Evolutionary conservation across 306 rosid species (phyloP), one percentile per base, ranked within the genome.

Genomic region (Vigna unguiculata): DNA sequence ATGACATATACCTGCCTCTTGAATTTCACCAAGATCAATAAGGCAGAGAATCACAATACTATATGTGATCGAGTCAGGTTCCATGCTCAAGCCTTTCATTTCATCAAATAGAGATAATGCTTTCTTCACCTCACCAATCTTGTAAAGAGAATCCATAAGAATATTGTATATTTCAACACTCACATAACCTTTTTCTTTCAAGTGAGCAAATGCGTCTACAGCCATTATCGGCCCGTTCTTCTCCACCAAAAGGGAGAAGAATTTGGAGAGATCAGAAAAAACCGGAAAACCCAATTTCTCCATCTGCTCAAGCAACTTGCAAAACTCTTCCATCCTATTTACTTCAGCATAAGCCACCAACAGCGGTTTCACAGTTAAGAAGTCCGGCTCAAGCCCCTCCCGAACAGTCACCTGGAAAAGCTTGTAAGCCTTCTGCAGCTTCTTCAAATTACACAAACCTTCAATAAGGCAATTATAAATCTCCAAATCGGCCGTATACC

Each of bases 401-500:
- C 74, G 82, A 62, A 92, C 34, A 5, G 80, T 84, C 28, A 85
- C 78, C 67, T 51, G 85, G 72, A 94, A 92, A 82, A 94, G 88
- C 83, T 83, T 94, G 67, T 78, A 64, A 28, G 98, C 97, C 84
- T 76, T 90, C 54, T 94, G 89, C 15, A 86, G 86, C 82, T 77
- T 82, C 43, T 89, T 86, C 80, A 55, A 81, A 73, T 68, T 72
- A 80, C 97, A 94, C 80, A 94, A 84, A 70, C 96, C 97, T 74
- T 77, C 83, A 46, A 94, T 90, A 65, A 90, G 96, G 36, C 81
- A 89, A 80, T 81, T 88, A 80, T 91, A 94, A 30, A 94, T 89
- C 62, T 74, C 87, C 73, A 94, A 78, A 81, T 94, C 96, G 1
- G 92, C 95, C 72, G 95, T 83, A 61, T 90, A 91, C 45, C 98